Conservation (phyloP, 73 alveolate genomes). For the Blepharisma japonicum region DNA sequence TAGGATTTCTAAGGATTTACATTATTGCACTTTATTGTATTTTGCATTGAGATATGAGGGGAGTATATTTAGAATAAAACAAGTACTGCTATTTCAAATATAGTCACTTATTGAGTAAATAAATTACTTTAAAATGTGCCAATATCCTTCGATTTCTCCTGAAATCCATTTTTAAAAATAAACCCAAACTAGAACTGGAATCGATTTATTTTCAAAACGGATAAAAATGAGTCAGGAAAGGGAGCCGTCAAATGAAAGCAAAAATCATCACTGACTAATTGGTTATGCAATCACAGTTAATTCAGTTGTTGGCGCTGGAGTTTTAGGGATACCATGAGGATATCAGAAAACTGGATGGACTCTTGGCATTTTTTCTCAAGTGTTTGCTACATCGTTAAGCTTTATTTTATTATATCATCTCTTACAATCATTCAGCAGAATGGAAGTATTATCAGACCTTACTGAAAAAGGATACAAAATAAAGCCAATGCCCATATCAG, state of each 20-base stretch:
- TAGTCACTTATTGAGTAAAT: too few species aligned
- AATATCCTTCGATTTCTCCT: too few species aligned
- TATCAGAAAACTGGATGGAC: background rate
- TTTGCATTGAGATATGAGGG: too few species aligned
- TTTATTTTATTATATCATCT: background rate
- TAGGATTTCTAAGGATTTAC: too few species aligned
- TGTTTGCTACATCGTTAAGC: background rate
- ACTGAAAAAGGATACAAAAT: background rate
- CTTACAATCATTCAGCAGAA: slow-evolving; percentile 6
- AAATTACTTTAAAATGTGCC: too few species aligned
- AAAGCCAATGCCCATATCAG: background rate
- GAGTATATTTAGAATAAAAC: too few species aligned
- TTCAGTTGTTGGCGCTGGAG: background rate
- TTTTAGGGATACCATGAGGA: slow-evolving; percentile 14
- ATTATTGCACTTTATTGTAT: too few species aligned
- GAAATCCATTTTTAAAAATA: too few species aligned
- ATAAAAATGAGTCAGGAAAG: too few species aligned
- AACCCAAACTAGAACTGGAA: too few species aligned
- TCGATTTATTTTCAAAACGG: too few species aligned
- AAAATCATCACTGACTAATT: background rate
- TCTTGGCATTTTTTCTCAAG: background rate
- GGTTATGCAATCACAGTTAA: slow-evolving; percentile 1
- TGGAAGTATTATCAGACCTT: background rate
- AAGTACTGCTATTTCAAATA: too few species aligned
- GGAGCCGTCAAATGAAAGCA: background rate